A percentile compares a stretch with the other conserved stretches of the same genome.
These are phyloP conservation scores for Globomyces pollinis-pini DNA, from an alignment of 192 early-diverging fungal genomes.

Conservation along the genomic window DNA sequence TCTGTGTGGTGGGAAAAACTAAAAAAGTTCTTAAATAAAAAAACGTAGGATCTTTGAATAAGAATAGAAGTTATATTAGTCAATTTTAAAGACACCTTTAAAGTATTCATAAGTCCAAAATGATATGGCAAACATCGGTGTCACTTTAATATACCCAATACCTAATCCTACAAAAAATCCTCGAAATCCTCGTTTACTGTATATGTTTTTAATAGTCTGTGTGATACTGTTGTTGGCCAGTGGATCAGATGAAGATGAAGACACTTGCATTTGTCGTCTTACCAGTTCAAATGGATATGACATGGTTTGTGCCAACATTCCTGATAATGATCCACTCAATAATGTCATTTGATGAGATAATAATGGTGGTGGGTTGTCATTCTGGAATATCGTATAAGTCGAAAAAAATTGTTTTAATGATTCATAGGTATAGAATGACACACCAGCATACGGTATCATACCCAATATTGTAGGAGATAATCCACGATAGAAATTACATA, in stretches of 20 bases:
- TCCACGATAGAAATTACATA: constrained; percentile 92
- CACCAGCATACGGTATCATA: constrained; percentile 96
- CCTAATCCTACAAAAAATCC: constrained; percentile 97
- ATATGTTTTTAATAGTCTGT: constrained; percentile 51
- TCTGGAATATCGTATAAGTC: neutral
- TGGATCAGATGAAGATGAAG: constrained; percentile 1
- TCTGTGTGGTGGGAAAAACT: too few relatives aligned
- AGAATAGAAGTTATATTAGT: constrained; percentile 13
- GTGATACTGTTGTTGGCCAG: constrained; percentile 27
- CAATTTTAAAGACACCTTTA: constrained; percentile 49
- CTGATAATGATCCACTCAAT: constrained; percentile 72
- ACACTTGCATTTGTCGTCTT: constrained; percentile 74
- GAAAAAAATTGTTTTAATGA: constrained; percentile 34
- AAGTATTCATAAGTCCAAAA: constrained; percentile 81
- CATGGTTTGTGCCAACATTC: constrained; percentile 72
- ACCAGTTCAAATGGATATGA: constrained; percentile 93
- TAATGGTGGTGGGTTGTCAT: constrained; percentile 4
- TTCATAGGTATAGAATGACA: constrained; percentile 88
- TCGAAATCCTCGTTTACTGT: constrained; percentile 52
- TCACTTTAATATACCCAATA: constrained; percentile 94
- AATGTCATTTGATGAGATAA: constrained; percentile 71
- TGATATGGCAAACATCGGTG: constrained; percentile 83
- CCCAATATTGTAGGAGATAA: constrained; percentile 81
- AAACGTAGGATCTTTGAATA: too few relatives aligned
- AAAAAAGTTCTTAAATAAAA: too few relatives aligned